phyloP scores from a whole-genome alignment of 495 filamentous ascomycete genomes.

The Penicillium pancosmium region DNA sequence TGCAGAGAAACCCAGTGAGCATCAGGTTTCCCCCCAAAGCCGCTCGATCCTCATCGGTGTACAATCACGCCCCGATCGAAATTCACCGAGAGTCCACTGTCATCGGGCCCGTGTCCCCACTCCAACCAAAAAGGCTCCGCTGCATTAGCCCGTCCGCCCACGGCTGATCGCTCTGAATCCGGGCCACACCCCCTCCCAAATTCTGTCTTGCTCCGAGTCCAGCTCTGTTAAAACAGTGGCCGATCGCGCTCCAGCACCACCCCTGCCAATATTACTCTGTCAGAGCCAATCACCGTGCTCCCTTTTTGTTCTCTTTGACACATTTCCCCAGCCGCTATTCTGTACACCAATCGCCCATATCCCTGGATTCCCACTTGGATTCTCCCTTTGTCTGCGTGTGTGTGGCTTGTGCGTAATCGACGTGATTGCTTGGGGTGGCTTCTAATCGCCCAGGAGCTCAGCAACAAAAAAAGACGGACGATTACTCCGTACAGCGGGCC shows the following conservation, averaged over 20 bases:
- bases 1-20: background rate
- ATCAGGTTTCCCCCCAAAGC: background rate
- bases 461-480: constrained; percentile 1
- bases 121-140: constrained; percentile 30
- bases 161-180: constrained; percentile 41
- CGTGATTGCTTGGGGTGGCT: constrained; percentile 13
- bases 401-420: constrained; percentile 28
- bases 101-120: constrained; percentile 27
- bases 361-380: constrained; percentile 31
- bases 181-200: constrained; percentile 30
- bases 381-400: constrained; percentile 8
- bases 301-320: constrained; percentile 9
- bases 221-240: constrained; percentile 20
- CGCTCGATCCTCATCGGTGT: constrained; percentile 2
- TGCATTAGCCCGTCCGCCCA: constrained; percentile 38
- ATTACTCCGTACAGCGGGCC: constrained; percentile 18
- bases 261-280: constrained; percentile 18
- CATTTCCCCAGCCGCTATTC: constrained; percentile 13
- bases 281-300: constrained; percentile 27
- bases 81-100: constrained; percentile 14
- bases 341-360: constrained; percentile 13
- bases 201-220: constrained; percentile 32
- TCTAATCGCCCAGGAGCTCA: background rate
- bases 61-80: constrained; percentile 4
- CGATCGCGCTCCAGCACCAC: constrained; percentile 24